Evolutionary conservation across 1,284 basidiomycete species (phyloP).

Genomic region (Rhodotorula sp.): DNA sequence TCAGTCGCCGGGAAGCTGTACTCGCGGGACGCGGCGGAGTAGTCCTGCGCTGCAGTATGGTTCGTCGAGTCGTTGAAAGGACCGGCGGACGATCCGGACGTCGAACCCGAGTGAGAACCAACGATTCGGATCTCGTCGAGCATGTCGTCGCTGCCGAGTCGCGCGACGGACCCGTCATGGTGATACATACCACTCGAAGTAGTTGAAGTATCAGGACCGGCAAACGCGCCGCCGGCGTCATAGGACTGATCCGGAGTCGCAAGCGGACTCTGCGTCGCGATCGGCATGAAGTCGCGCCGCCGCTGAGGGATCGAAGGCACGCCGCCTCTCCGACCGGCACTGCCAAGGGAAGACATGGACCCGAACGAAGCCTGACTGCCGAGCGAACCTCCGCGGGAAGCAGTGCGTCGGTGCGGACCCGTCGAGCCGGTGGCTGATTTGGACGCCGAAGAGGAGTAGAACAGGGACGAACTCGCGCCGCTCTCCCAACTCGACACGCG

Average conservation of each 20-base stretch:
- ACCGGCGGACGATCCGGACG: background rate
- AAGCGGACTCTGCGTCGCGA: slow-evolving; percentile 14
- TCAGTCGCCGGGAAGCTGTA: background rate
- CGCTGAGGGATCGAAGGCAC: slow-evolving; percentile 35
- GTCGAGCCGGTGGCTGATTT: slow-evolving; percentile 2
- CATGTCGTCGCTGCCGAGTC: slow-evolving; percentile 4
- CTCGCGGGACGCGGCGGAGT: background rate
- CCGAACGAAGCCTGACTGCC: slow-evolving; percentile 10
- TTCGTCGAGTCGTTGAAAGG: slow-evolving; percentile 1
- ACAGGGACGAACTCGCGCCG: slow-evolving; percentile 39
- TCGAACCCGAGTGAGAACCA: slow-evolving; percentile 13
- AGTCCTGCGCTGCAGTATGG: background rate
- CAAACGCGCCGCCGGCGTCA: background rate
- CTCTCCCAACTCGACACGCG: slow-evolving; percentile 40
- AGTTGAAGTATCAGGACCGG: background rate
- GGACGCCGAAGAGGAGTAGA: slow-evolving; percentile 38
- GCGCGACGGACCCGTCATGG: background rate
- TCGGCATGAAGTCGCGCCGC: slow-evolving; percentile 40
- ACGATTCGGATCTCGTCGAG: slow-evolving; percentile 26
- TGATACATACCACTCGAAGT: background rate
- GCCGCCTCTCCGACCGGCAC: slow-evolving; percentile 2
- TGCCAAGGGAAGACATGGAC: slow-evolving; percentile 2
- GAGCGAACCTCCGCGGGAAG: slow-evolving; percentile 4
- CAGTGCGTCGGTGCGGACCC: slow-evolving; percentile 14
- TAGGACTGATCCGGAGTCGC: background rate